These are phyloP conservation scores for Castanea mollissima DNA, from an alignment of 306 rosid genomes.

Conservation along the genomic window DNA sequence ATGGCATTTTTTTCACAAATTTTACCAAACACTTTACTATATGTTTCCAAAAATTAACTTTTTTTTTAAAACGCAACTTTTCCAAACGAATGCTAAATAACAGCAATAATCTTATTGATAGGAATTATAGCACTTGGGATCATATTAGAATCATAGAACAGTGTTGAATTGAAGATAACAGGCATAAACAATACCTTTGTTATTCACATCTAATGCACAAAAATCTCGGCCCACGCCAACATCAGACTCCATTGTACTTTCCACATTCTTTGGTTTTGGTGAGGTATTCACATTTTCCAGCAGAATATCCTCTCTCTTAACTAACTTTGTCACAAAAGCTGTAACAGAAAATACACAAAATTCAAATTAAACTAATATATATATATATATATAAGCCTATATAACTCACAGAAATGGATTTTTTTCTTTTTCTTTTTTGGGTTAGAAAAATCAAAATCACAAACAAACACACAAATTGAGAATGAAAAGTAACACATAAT, in stretches of 20 bases:
- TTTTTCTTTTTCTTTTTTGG: not conserved
- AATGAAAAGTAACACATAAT: not conserved
- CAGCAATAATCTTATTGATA: not conserved
- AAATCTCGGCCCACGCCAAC: slow-evolving; percentile 20
- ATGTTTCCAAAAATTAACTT: too few relatives aligned
- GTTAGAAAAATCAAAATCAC: not conserved
- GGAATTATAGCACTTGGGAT: not conserved
- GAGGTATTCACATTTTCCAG: slow-evolving; percentile 35
- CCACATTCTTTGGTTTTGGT: slow-evolving; percentile 28
- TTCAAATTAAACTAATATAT: too few relatives aligned
- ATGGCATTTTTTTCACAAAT: too few relatives aligned
- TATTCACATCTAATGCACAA: slow-evolving; percentile 30
- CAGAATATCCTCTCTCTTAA: slow-evolving; percentile 30
- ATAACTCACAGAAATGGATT: not conserved
- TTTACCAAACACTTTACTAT: too few relatives aligned
- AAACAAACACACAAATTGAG: not conserved
- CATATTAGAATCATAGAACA: not conserved
- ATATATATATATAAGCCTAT: not conserved
- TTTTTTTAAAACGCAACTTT: too few relatives aligned
- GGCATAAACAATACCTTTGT: slow-evolving; percentile 26
- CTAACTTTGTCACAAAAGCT: slow-evolving; percentile 49
- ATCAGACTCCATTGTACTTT: slow-evolving; percentile 1
- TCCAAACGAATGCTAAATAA: not conserved
- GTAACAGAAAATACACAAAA: not conserved
- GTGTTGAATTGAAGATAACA: not conserved